phyloP scores from a whole-genome alignment of 2,329 filamentous ascomycete genomes.

The Xylariaceae sp. region DNA sequence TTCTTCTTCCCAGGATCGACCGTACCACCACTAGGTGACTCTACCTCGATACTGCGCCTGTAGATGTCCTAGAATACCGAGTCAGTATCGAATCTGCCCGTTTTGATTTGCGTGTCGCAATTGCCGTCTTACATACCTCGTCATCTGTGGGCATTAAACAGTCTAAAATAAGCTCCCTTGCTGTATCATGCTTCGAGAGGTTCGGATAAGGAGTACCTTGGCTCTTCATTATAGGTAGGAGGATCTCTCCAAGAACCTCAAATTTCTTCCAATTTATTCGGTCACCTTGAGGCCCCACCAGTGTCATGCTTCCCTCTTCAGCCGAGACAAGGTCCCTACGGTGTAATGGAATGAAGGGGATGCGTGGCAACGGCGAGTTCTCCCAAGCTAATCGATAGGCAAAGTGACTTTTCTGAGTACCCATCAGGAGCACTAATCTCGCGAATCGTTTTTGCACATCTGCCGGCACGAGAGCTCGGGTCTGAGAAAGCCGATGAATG shows the following conservation, averaged over 20 bases:
- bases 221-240: conserved; percentile 88
- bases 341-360: conserved; percentile 91
- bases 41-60: conserved; percentile 62
- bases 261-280: conserved; percentile 98
- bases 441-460: conserved; percentile 82
- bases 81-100: conserved; percentile 19
- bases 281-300: conserved; percentile 72
- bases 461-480: conserved; percentile 72
- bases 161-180: conserved; percentile 77
- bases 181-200: conserved; percentile 68
- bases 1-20: conserved; percentile 62
- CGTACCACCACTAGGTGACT: conserved; percentile 50
- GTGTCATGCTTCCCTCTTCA: conserved; percentile 89
- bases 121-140: conserved; percentile 70
- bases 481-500: conserved; percentile 81
- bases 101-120: not conserved
- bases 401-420: conserved; percentile 87
- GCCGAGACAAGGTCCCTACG: conserved; percentile 88
- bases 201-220: conserved; percentile 82
- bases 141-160: conserved; percentile 82
- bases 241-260: conserved; percentile 89
- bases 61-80: conserved; percentile 58
- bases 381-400: conserved; percentile 98
- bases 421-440: conserved; percentile 88
- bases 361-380: conserved; percentile 85